Conservation (phyloP, 345 rosid genomes). For the Ricinus communis region DNA sequence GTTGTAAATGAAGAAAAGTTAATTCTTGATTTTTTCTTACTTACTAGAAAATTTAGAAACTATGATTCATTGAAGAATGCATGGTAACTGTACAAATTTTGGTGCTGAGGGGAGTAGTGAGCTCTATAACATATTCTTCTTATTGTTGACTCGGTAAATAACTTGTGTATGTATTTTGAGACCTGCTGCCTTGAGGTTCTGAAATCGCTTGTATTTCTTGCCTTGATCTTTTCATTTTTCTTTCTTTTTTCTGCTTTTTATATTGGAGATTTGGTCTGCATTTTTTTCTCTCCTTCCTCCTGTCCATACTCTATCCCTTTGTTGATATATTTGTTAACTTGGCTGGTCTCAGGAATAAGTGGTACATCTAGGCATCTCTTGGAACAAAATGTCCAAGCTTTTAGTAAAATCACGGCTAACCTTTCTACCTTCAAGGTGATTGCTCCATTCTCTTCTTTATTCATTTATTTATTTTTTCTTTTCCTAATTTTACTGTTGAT, state of each 20-base stretch:
- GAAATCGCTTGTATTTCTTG: too few species aligned
- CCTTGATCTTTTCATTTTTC: background rate
- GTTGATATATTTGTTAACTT: constrained; percentile 15
- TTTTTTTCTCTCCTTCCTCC: too few species aligned
- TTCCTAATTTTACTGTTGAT: constrained; percentile 5
- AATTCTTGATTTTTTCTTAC: too few species aligned
- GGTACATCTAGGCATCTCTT: constrained; percentile 58
- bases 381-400: constrained; percentile 69
- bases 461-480: background rate
- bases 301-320: background rate
- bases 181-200: too few species aligned
- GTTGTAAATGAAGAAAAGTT: too few species aligned
- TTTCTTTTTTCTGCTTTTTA: background rate
- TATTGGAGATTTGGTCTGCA: background rate
- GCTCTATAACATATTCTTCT: background rate
- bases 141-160: too few species aligned
- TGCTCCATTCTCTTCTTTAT: background rate
- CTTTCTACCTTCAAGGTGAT: constrained; percentile 70
- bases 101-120: background rate
- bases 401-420: constrained; percentile 70
- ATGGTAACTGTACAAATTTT: background rate
- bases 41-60: background rate
- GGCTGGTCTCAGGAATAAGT: constrained; percentile 57
- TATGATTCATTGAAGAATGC: background rate
- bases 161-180: too few species aligned